phyloP scores from a whole-genome alignment of 768 basidiomycete species.

The Suillus clintonianus region DNA sequence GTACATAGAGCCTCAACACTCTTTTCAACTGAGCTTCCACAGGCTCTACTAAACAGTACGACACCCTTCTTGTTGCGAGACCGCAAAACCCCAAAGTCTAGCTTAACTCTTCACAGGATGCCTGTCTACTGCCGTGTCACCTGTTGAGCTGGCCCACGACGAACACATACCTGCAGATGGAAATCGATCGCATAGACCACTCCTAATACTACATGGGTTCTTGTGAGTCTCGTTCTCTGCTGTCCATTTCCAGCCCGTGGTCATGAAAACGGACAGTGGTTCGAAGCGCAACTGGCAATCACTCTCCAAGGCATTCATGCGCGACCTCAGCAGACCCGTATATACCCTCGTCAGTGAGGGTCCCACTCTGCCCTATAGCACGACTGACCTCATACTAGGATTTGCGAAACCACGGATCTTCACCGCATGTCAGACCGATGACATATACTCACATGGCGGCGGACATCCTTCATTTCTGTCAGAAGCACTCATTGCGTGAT shows the following conservation, averaged over 20 bases:
- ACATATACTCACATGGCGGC: constrained; percentile 77
- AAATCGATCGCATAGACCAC: constrained; percentile 39
- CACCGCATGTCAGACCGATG: constrained; percentile 74
- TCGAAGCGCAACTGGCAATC: constrained; percentile 91
- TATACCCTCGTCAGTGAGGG: constrained; percentile 62
- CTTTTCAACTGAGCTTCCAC: not conserved
- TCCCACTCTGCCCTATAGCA: not conserved
- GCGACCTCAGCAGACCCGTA: constrained; percentile 63
- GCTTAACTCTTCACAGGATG: constrained; percentile 18
- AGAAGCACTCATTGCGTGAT: constrained; percentile 50
- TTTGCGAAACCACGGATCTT: constrained; percentile 86
- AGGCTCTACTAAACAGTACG: not conserved
- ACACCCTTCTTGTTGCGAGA: not conserved
- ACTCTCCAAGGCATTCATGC: constrained; percentile 73
- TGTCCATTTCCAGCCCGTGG: not conserved
- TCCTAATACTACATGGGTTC: constrained; percentile 65
- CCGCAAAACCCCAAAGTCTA: not conserved
- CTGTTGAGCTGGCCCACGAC: constrained; percentile 35
- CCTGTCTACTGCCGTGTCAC: constrained; percentile 13
- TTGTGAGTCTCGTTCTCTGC: constrained; percentile 45
- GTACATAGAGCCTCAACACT: not conserved
- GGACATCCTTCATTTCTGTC: constrained; percentile 73
- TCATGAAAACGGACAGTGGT: constrained; percentile 50
- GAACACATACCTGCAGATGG: constrained; percentile 27
- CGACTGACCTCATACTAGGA: constrained; percentile 49